phyloP scores from a whole-genome alignment of 108 stramenopile genomes.

The Stephanodiscus triporus region DNA sequence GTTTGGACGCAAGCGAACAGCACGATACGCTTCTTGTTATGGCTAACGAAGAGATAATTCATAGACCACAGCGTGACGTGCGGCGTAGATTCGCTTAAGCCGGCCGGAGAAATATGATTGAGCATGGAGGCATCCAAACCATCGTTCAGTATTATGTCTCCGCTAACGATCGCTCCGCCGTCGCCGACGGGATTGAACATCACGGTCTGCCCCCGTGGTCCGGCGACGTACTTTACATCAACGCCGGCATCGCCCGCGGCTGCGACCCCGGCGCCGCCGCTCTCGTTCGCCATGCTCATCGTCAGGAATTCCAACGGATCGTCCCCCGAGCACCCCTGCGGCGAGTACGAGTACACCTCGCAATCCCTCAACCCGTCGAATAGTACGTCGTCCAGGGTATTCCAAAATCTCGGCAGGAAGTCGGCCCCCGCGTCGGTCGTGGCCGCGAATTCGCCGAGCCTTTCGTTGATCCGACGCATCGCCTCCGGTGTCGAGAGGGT shows the following conservation, averaged over 20 bases:
- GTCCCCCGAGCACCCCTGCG: slow-evolving; percentile 61
- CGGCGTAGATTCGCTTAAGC: neutral
- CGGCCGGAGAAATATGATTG: neutral
- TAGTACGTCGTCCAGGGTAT: slow-evolving; percentile 71
- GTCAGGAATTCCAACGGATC: slow-evolving; percentile 68
- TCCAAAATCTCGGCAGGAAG: slow-evolving; percentile 75
- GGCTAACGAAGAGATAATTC: slow-evolving; percentile 95
- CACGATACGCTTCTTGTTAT: slow-evolving; percentile 82
- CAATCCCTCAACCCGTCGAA: slow-evolving; percentile 71
- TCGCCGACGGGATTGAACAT: slow-evolving; percentile 5
- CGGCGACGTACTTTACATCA: neutral
- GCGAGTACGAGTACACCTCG: slow-evolving; percentile 87
- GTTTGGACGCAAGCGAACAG: slow-evolving; percentile 88
- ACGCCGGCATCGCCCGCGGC: slow-evolving; percentile 18
- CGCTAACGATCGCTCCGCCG: slow-evolving; percentile 21
- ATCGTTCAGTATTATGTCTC: slow-evolving; percentile 15
- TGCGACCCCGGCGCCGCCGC: neutral
- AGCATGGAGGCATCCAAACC: slow-evolving; percentile 17
- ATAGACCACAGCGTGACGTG: slow-evolving; percentile 82
- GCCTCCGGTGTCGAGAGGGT: slow-evolving; percentile 60
- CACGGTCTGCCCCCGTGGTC: neutral
- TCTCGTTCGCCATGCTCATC: slow-evolving; percentile 29
- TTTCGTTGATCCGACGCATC: slow-evolving; percentile 68
- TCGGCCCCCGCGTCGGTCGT: slow-evolving; percentile 37
- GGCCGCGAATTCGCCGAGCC: slow-evolving; percentile 65